A percentile compares a stretch with the other conserved stretches of the same genome.
phyloP scores from a whole-genome alignment of 2,329 filamentous ascomycete species.

The Hymenoscyphus occultus region DNA sequence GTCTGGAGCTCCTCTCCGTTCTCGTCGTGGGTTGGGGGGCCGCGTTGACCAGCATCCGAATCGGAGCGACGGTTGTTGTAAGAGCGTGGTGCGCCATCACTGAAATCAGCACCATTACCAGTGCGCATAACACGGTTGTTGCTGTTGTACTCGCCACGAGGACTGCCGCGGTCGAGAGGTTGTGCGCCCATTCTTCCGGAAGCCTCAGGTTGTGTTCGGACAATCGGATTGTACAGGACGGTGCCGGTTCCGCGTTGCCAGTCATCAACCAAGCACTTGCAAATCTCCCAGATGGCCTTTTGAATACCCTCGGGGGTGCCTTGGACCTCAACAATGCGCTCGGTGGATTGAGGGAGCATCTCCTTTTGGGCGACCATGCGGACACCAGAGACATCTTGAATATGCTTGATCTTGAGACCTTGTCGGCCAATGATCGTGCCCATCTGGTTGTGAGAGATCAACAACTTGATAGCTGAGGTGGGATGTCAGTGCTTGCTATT shows the following conservation, averaged over 20 bases:
- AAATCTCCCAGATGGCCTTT: constrained; percentile 96
- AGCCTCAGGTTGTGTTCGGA: constrained; percentile 72
- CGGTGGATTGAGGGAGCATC: constrained; percentile 98
- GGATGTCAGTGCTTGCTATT: neutral
- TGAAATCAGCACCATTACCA: constrained; percentile 96
- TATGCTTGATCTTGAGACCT: constrained; percentile 98
- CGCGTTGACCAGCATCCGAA: constrained; percentile 75
- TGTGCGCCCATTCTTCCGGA: constrained; percentile 35
- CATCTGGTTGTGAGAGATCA: constrained; percentile 99
- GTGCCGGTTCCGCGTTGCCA: constrained; percentile 97
- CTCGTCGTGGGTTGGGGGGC: constrained; percentile 85
- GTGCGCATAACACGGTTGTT: constrained; percentile 82
- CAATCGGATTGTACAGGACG: constrained; percentile 94
- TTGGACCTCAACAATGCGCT: constrained; percentile 95
- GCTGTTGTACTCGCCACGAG: constrained; percentile 55
- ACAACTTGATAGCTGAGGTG: constrained; percentile 79
- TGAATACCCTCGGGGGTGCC: constrained; percentile 93
- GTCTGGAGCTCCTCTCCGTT: constrained; percentile 98
- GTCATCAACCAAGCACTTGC: constrained; percentile 96
- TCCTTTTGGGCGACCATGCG: constrained; percentile 99
- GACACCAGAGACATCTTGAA: constrained; percentile 93
- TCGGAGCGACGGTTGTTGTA: constrained; percentile 80
- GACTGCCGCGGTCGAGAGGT: constrained; percentile 40
- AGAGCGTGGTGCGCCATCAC: constrained; percentile 67
- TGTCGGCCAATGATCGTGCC: constrained; percentile 97